Base-by-base conservation (phyloP, 2,329 filamentous ascomycete genomes). In the Cucurbitaria berberidis region DNA sequence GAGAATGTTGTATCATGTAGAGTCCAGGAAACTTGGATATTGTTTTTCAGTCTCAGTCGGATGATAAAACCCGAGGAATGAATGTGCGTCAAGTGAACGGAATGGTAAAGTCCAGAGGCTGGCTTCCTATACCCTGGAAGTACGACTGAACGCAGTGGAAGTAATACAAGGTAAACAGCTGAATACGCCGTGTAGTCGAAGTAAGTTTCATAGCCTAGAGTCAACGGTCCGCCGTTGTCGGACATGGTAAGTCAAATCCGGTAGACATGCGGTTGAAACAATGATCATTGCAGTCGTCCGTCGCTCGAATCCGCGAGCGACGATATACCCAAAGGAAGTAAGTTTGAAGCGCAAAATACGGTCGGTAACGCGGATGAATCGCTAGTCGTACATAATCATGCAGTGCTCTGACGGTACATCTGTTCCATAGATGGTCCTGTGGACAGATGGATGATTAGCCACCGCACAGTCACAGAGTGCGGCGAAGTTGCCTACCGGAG, bases 401-500 rank as follows among this genome's bases (percentile, higher is more conserved):
- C 51, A 46, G 42, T 38, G 30, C 51, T 56, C 50, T 53, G 38
- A 51, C 44, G 53, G 45, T 21, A 35, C 51, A 48, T 55, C 48
- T 48, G 36, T 48, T 27, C 50, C 19, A 36, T 45, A 52, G 38
- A 54, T 55, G 45, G 49, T 49, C 41, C 53, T 55, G 43, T 30
- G 22, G 6, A 39, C 21, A 34, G 34, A 13, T 42, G 21, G 13
- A 22, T 46, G 35, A 34, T 59, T 29, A 60, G 55, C 39, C 21
- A 40, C 32, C 45, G 45, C 34, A 47, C 4, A 26, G 18, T 15
- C 38, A 45, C 21, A 26, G n/a, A 34, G 21, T 22, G 45, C 21
- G 27, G 22, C 24, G 56, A 18, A 13, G 22, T 51, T 55, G 63
- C 55, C 59, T 67, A 68, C 55, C 62, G 51, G 61, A 64, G 59